Evolutionary conservation across 2,329 filamentous ascomycete genomes (phyloP), one percentile per base, ranked within the genome.

Genomic region (Pseudogymnoascus sp.): DNA sequence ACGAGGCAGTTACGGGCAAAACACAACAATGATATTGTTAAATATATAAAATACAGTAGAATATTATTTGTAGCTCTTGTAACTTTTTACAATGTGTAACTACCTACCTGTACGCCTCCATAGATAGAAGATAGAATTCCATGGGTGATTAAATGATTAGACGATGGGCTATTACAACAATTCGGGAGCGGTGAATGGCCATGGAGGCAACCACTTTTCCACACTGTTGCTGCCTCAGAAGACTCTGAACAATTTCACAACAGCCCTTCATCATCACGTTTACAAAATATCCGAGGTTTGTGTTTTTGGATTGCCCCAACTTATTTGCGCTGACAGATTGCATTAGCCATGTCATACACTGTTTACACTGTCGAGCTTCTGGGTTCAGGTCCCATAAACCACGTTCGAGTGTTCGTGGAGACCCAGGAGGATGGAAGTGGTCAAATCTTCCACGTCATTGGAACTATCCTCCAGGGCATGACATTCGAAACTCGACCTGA

Each of bases 311-410:
- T n/a, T 31, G 1, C 47, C 3, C 47, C 3, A 26, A 3, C 15
- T 31, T 31, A 19, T 4, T 4, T 10, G 4, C 5, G n/a, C 47
- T 57, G 8, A 57, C 26, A 19, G 4, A 13, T 33, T 31, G 8
- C 8, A 17, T 53, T 57, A 57, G 47, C n/a, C 9, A 57, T 57
- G 47, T 57, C 26, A 19, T 57, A 33, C 47, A 33, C n/a, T 31
- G 26, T 57, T 57, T 57, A 57, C 26, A 57, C 26, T 6, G 47
- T 57, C n/a, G 47, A 57, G 47, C 47, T 57, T 57, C n/a, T 57
- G 7, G 47, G 26, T 7, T 57, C 47, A 33, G 47, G 47, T 10
- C 26, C 47, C 26, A 57, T 9, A 19, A 57, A 57, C 9, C 47
- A 57, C 19, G 47, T 57, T n/a, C 47, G 47, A 33, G n/a, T 57